Conservation (phyloP, 371 early-diverging fungal genomes). For the Mortierella sp. region DNA sequence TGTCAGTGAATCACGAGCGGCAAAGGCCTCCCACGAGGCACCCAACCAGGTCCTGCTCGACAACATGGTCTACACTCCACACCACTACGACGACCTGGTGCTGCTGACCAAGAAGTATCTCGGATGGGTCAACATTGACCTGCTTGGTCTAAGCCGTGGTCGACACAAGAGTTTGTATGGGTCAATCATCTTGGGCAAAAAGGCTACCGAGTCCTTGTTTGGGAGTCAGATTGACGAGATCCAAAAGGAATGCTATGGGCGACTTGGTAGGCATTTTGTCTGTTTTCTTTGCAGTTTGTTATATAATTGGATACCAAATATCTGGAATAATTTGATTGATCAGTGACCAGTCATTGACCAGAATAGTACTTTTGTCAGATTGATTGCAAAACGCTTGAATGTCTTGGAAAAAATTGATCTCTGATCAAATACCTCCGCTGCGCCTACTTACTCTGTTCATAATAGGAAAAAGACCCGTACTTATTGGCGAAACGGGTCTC, state of each 20-base stretch:
- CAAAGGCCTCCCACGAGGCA: not conserved
- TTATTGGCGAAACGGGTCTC: conserved; percentile 82
- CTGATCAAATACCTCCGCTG: not conserved
- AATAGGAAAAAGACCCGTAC: conserved; percentile 63
- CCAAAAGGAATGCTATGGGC: conserved; percentile 63
- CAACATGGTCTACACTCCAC: conserved; percentile 76
- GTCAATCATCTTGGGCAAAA: conserved; percentile 71
- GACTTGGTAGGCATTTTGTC: conserved; percentile 51
- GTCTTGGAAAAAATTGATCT: not conserved
- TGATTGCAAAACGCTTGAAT: not conserved
- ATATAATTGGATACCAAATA: not conserved
- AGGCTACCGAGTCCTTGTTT: conserved; percentile 70
- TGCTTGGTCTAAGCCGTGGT: conserved; percentile 72
- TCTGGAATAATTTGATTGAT: not conserved
- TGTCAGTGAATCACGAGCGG: conserved; percentile 5
- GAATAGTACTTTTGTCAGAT: not conserved
- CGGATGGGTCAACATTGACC: conserved; percentile 74
- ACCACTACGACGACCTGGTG: conserved; percentile 83
- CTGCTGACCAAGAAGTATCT: conserved; percentile 75
- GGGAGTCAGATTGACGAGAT: conserved; percentile 70
- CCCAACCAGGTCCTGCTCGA: conserved; percentile 27
- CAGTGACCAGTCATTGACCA: no score
- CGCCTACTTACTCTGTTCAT: not conserved
- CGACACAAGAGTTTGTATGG: conserved; percentile 67
- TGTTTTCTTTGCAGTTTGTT: not conserved